Conservation (phyloP, 1,284 basidiomycete genomes). For the Anthracocystis panici-leucophaei region DNA sequence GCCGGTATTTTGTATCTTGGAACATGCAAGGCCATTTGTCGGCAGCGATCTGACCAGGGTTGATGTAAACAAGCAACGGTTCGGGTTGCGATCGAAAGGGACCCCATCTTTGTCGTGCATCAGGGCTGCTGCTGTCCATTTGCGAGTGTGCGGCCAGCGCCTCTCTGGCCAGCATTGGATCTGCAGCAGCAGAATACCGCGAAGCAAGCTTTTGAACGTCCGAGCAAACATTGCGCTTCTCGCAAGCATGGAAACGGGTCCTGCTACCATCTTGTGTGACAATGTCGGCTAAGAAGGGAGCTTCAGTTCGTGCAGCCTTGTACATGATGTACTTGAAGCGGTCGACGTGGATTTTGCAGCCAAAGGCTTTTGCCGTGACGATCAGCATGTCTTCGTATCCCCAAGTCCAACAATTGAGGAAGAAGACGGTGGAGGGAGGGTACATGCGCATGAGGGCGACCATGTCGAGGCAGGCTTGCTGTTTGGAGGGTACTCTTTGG, state of each 20-base stretch:
- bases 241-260: conserved; percentile 91
- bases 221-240: conserved; percentile 80
- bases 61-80: conserved; percentile 45
- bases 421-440: conserved; percentile 80
- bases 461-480: conserved; percentile 74
- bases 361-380: conserved; percentile 49
- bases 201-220: conserved; percentile 23
- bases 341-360: conserved; percentile 83
- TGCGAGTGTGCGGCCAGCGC: conserved; percentile 32
- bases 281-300: conserved; percentile 77
- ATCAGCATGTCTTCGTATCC: conserved; percentile 72
- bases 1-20: conserved; percentile 71
- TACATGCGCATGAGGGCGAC: conserved; percentile 73
- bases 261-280: conserved; percentile 75
- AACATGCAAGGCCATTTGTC: conserved; percentile 76
- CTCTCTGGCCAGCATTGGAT: conserved; percentile 13
- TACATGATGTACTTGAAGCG: conserved; percentile 84
- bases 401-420: conserved; percentile 92
- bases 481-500: conserved; percentile 39
- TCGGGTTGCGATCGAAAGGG: conserved; percentile 23
- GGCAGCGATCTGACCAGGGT: conserved; percentile 67
- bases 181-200: conserved; percentile 7
- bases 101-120: conserved; percentile 33
- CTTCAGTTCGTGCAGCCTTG: conserved; percentile 72
- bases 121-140: conserved; percentile 30